Conservation (phyloP, 805 yeast species). For the Wickerhamomyces chaumierensis region DNA sequence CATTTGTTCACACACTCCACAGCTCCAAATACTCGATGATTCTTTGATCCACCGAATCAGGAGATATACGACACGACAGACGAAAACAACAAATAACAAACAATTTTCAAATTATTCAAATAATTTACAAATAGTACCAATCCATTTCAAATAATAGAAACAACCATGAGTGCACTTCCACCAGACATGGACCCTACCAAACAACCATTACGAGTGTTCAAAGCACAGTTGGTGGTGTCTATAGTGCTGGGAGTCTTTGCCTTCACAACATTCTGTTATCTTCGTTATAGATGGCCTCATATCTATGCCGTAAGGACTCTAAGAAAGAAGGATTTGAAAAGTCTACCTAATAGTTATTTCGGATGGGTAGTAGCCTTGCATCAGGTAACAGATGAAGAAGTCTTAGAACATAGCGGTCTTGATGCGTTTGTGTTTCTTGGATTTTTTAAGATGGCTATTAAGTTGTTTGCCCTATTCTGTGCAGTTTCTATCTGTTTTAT, state of each 20-base stretch:
- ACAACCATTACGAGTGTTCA: slow-evolving; percentile 43
- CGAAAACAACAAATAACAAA: too few relatives aligned
- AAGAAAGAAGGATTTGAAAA: slow-evolving; percentile 22
- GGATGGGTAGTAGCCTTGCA: slow-evolving; percentile 76
- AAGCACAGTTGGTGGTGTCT: slow-evolving; percentile 74
- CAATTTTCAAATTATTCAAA: too few relatives aligned
- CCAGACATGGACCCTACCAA: slow-evolving; percentile 21
- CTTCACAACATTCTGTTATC: slow-evolving; percentile 54
- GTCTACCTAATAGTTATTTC: slow-evolving; percentile 39
- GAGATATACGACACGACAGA: too few relatives aligned
- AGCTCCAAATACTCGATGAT: too few relatives aligned
- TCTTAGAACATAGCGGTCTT: slow-evolving; percentile 81
- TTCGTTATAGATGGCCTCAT: slow-evolving; percentile 68
- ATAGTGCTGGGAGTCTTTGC: slow-evolving; percentile 55
- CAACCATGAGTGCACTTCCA: slow-evolving; percentile 19
- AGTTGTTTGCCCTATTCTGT: slow-evolving; percentile 52
- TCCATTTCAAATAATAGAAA: too few relatives aligned
- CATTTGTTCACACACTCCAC: too few relatives aligned
- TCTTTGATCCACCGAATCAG: too few relatives aligned
- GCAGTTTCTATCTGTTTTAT: slow-evolving; percentile 64
- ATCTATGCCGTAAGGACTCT: slow-evolving; percentile 69
- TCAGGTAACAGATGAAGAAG: slow-evolving; percentile 61
- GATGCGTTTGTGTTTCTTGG: slow-evolving; percentile 90
- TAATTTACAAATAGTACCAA: too few relatives aligned
- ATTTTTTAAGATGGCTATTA: slow-evolving; percentile 83